A percentile compares a stretch with the other conserved stretches of the same genome.
Evolutionary conservation across 306 rosid genomes (phyloP).

Genomic region (Cicer pinnatifidum): DNA sequence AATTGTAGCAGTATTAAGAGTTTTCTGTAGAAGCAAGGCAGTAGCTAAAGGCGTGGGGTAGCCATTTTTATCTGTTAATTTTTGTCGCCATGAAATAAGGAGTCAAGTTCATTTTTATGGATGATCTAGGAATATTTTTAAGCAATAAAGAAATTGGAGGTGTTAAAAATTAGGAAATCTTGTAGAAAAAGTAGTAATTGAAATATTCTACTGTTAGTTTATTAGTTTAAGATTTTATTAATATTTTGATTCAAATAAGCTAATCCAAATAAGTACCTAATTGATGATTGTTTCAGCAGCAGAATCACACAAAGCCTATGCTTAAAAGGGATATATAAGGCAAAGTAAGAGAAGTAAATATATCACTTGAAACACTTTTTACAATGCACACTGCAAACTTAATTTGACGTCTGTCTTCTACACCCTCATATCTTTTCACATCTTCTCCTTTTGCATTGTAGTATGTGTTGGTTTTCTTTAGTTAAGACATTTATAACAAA

Average conservation of each 20-base stretch:
- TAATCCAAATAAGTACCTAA: neutral
- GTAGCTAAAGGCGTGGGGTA: neutral
- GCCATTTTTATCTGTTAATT: neutral
- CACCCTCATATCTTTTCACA: neutral
- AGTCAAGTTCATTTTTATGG: neutral
- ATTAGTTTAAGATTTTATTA: neutral
- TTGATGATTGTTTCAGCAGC: conserved; percentile 28
- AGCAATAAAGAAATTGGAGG: neutral
- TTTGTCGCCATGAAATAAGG: neutral
- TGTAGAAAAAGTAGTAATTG: neutral
- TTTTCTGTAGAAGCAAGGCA: neutral
- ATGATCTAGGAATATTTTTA: neutral
- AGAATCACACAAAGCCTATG: neutral
- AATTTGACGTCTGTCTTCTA: neutral
- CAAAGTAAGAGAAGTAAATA: conserved; percentile 16
- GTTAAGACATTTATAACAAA: neutral
- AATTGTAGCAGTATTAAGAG: conserved; percentile 6
- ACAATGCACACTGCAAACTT: neutral
- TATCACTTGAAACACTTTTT: neutral
- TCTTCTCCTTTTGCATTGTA: neutral
- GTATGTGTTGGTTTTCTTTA: neutral
- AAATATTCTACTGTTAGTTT: neutral
- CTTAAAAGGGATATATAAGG: neutral
- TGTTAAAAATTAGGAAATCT: conserved; percentile 10
- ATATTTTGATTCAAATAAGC: neutral